phyloP scores from a whole-genome alignment of 768 basidiomycete species.

The Psilocybe cubensis region DNA sequence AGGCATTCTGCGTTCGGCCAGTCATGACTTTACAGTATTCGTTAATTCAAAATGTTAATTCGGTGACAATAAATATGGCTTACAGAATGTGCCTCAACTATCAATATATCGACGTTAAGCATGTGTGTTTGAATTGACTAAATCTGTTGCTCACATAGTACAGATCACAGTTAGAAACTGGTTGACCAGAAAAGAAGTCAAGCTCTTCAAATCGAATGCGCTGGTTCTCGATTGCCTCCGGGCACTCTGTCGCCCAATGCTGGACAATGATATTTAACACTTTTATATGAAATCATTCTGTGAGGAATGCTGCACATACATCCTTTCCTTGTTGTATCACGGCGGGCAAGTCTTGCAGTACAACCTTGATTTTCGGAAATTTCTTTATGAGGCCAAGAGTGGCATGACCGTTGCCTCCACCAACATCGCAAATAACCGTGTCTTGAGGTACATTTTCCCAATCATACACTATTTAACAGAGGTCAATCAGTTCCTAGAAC shows the following conservation, averaged over 20 bases:
- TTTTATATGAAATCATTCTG: background rate
- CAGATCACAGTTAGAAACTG: conserved; percentile 37
- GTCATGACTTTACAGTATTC: conserved; percentile 34
- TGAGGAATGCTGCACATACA: conserved; percentile 9
- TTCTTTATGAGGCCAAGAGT: conserved; percentile 34
- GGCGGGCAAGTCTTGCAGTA: conserved; percentile 39
- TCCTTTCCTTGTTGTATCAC: conserved; percentile 32
- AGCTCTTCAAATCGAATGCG: conserved; percentile 39
- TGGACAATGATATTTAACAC: background rate
- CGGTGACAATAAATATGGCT: conserved; percentile 3
- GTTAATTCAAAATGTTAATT: background rate
- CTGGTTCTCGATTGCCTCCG: conserved; percentile 36
- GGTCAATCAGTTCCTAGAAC: background rate
- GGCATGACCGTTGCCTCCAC: conserved; percentile 39
- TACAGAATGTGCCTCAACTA: conserved; percentile 42
- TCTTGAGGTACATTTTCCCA: conserved; percentile 34
- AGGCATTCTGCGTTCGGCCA: conserved; percentile 42
- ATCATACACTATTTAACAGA: conserved; percentile 30
- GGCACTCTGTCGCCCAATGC: conserved; percentile 34
- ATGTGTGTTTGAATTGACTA: background rate
- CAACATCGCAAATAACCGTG: conserved; percentile 41
- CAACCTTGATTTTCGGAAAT: conserved; percentile 36
- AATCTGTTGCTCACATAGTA: conserved; percentile 39
- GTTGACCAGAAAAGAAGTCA: conserved; percentile 42
- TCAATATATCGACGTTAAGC: background rate